Percentiles rank a stretch among this genome's conserved stretches.
These are phyloP conservation scores for Pythium brassicae DNA, from an alignment of 352 stramenopile species.

Conservation along the genomic window DNA sequence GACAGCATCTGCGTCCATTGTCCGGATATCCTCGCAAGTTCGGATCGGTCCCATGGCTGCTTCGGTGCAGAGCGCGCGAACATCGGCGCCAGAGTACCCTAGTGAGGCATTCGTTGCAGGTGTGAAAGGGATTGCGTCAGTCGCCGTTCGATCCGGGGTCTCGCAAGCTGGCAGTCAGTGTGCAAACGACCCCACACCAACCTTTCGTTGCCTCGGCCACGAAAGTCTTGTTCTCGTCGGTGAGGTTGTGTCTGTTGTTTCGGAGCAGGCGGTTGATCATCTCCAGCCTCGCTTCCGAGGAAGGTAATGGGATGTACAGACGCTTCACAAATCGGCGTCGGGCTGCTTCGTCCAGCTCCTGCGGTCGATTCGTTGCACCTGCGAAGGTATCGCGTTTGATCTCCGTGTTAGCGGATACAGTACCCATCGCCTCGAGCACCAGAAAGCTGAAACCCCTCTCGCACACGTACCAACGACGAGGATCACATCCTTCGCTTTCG, in stretches of 20 bases:
- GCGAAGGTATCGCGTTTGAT: background rate
- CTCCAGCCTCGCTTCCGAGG: conserved; percentile 76
- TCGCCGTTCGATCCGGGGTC: too few relatives aligned
- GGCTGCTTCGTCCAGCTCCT: conserved; percentile 98
- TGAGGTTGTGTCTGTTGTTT: conserved; percentile 91
- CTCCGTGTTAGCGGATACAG: too few relatives aligned
- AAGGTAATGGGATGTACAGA: conserved; percentile 96
- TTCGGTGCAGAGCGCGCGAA: conserved; percentile 96
- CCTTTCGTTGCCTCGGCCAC: conserved; percentile 86
- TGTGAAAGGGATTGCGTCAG: too few relatives aligned
- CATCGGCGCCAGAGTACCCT: conserved; percentile 97
- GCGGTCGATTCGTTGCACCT: conserved; percentile 96
- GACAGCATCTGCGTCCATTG: conserved; percentile 88
- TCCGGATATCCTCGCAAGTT: conserved; percentile 76
- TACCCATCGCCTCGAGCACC: background rate
- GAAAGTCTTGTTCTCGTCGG: conserved; percentile 80
- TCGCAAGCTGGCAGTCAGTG: background rate
- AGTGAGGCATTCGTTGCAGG: background rate
- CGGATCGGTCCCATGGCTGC: conserved; percentile 97
- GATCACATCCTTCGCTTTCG: conserved; percentile 89
- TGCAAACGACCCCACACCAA: conserved; percentile 1
- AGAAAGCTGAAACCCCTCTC: background rate
- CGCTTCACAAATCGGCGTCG: conserved; percentile 96
- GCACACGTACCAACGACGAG: conserved; percentile 65
- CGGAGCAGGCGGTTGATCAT: conserved; percentile 90